Conservation (phyloP, 2,329 filamentous ascomycete genomes). For the Sporothrix variecibatus region DNA sequence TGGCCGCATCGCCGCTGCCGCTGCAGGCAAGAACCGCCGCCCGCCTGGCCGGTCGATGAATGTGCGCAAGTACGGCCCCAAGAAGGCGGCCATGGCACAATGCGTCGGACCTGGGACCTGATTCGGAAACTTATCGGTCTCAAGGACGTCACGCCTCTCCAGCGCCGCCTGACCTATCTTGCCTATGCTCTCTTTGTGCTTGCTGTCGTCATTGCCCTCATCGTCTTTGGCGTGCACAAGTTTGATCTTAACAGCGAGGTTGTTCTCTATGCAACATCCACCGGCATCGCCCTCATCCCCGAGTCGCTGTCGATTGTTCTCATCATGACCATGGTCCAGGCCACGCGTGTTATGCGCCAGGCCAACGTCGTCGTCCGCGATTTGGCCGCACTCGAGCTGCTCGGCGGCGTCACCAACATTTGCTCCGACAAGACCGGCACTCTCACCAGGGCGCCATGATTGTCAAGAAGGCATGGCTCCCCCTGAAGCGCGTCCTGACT, state of each 20-base stretch:
- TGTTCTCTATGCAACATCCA: constrained; percentile 62
- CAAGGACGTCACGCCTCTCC: constrained; percentile 74
- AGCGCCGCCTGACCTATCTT: constrained; percentile 82
- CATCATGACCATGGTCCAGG: constrained; percentile 70
- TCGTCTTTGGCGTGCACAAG: constrained; percentile 62
- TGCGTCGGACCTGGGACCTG: constrained; percentile 45
- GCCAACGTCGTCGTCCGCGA: constrained; percentile 68
- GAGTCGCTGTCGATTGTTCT: constrained; percentile 69
- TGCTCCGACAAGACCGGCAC: constrained; percentile 76
- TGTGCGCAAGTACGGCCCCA: constrained; percentile 46
- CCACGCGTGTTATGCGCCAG: constrained; percentile 64
- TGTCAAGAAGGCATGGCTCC: constrained; percentile 66
- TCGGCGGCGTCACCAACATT: constrained; percentile 71
- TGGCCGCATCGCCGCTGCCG: constrained; percentile 71
- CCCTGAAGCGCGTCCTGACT: constrained; percentile 56
- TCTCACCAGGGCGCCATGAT: constrained; percentile 71
- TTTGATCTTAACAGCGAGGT: constrained; percentile 59
- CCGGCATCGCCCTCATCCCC: constrained; percentile 64
- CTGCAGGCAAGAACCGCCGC: constrained; percentile 52
- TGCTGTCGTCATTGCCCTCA: constrained; percentile 61
- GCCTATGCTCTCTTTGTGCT: constrained; percentile 77
- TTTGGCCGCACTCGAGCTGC: constrained; percentile 66
- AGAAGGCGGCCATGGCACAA: constrained; percentile 43
- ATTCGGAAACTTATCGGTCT: constrained; percentile 57
- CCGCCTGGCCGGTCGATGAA: constrained; percentile 50